Base-by-base conservation (phyloP, 139 green algal species). In the Auxenochlorella pyrenoidosa region DNA sequence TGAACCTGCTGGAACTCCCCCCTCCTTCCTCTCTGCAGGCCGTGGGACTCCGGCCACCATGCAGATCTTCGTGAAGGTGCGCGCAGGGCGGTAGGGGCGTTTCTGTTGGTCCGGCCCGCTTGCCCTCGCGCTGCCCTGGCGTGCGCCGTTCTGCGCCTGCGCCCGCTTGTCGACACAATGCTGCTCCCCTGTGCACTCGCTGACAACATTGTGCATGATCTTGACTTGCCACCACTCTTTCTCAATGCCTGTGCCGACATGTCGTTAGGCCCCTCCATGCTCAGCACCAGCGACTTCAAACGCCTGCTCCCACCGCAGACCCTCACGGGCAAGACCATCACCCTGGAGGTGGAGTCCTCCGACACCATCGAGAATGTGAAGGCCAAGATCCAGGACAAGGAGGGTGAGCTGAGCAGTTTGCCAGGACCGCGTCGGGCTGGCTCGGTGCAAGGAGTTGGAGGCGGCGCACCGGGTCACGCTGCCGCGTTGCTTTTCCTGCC, bases 311-410 rank as follows among this genome's bases (percentile, higher is more conserved):
- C n/a, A n/a, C n/a, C 6, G 54, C 54, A 63, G 92, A 96, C 92
- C 79, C 90, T 97, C 43, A 97, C 94, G 51, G 93, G 96, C 76
- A 98, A 98, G 96, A 99, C 96, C 80, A 98, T 98, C 92, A 98
- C 96, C 22, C 92, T 98, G 1, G 96, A 98, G 90, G 96, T 98
- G 85, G 95, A 97, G 91, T 92, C 88, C 68, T 89, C 68, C 32
- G 94, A 97, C 88, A 97, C 94, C 36, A 97, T 97, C 43, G 94
- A 98, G 79, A 98, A 97, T 87, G 96, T 99, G 51, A 99, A 99
- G 94, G 88, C 90, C 41, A 98, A 99, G 92, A 99, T 99, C 43
- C 85, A 88, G 84, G 84, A 70, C 47, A 5, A 10, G n/a, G 32
- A 21, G 66, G 66, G 32, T 34, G 66, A 36, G 66, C 66, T 38